Conservation (phyloP, 2,329 filamentous ascomycete genomes). For the Exophiala viscosa region DNA sequence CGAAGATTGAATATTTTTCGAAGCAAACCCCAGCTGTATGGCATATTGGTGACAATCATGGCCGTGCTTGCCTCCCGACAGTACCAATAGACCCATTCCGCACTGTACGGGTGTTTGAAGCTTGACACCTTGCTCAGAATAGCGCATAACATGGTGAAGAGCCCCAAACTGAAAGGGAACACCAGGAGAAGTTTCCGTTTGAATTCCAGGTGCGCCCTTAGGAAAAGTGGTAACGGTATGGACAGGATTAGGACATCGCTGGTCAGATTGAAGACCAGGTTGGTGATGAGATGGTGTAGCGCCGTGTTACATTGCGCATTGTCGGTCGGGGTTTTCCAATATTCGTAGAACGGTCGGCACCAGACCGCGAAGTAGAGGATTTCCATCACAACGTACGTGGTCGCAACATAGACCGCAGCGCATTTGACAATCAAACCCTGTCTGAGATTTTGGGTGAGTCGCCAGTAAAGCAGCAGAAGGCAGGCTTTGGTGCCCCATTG, state of each 20-base stretch:
- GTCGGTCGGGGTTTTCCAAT: constrained; percentile 50
- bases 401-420: constrained; percentile 43
- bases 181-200: constrained; percentile 53
- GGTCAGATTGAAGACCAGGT: constrained; percentile 47
- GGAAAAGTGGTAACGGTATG: constrained; percentile 46
- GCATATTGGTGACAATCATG: constrained; percentile 59
- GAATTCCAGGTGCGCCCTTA: constrained; percentile 39
- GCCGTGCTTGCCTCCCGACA: constrained; percentile 58
- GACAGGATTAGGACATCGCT: constrained; percentile 46
- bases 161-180: constrained; percentile 55
- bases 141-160: constrained; percentile 56
- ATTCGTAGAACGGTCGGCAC: constrained; percentile 52
- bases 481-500: constrained; percentile 55
- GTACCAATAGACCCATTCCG: constrained; percentile 59
- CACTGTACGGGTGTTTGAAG: constrained; percentile 55
- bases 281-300: constrained; percentile 47
- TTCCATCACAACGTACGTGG: constrained; percentile 49
- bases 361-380: constrained; percentile 52
- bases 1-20: constrained; percentile 43
- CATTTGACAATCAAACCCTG: constrained; percentile 35
- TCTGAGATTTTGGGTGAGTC: constrained; percentile 46
- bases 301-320: constrained; percentile 46
- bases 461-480: constrained; percentile 50
- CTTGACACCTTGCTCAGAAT: constrained; percentile 61
- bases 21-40: constrained; percentile 57